Evolutionary conservation across 768 basidiomycete genomes (phyloP).

Genomic region (Lanmaoa pseudosensibilis): DNA sequence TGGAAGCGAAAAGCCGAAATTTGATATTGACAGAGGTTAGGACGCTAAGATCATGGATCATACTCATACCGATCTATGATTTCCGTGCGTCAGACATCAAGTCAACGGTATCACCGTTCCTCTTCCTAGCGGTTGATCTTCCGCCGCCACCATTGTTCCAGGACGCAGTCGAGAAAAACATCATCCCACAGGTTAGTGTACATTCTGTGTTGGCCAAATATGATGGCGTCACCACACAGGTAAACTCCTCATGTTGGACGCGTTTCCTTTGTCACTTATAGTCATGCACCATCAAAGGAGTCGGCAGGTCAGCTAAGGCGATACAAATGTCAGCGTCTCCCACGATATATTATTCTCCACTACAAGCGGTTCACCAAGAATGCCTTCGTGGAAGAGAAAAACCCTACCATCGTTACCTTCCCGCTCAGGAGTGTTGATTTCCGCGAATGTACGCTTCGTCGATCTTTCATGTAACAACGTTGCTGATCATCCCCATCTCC

Average conservation of each 20-base stretch:
- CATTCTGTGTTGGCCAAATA: constrained; percentile 90
- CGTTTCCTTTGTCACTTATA: constrained; percentile 13
- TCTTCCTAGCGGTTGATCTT: constrained; percentile 93
- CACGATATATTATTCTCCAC: constrained; percentile 90
- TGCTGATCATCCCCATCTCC: constrained; percentile 23
- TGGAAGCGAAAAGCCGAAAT: constrained; percentile 78
- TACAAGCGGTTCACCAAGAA: constrained; percentile 98
- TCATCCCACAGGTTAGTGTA: constrained; percentile 96
- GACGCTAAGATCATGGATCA: constrained; percentile 9
- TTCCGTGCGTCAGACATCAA: constrained; percentile 68
- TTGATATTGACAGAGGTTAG: constrained; percentile 92
- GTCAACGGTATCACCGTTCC: constrained; percentile 81
- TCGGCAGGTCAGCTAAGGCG: constrained; percentile 79
- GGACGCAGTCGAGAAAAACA: constrained; percentile 94
- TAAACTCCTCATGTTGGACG: constrained; percentile 36
- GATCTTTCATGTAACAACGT: constrained; percentile 22
- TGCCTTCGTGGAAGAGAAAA: constrained; percentile 96
- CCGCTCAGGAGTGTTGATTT: constrained; percentile 93
- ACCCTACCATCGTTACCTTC: constrained; percentile 98
- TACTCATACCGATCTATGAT: constrained; percentile 21
- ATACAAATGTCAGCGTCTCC: constrained; percentile 87
- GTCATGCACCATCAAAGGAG: constrained; percentile 54
- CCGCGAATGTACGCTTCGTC: constrained; percentile 70
- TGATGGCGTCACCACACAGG: constrained; percentile 89
- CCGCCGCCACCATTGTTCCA: constrained; percentile 98